phyloP scores from a whole-genome alignment of 2,329 filamentous ascomycete species.

The Colletotrichum chrysophilum region DNA sequence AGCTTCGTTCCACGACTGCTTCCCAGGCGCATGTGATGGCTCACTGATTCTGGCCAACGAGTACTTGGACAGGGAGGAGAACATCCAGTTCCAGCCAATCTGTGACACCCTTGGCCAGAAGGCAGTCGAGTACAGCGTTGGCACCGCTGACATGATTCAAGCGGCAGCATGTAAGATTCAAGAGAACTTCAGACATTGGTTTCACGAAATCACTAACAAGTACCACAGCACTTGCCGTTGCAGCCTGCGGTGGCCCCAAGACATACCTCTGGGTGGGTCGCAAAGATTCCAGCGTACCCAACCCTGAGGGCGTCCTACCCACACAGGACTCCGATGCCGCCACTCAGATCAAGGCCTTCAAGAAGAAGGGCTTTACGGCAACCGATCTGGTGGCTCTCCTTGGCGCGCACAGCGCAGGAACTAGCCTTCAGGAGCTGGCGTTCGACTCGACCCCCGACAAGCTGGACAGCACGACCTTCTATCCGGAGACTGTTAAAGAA shows the following conservation, averaged over 20 bases:
- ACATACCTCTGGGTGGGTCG: not conserved
- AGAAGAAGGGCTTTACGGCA: not conserved
- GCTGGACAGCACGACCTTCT: slow-evolving; percentile 6
- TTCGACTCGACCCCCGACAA: slow-evolving; percentile 6
- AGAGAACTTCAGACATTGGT: not conserved
- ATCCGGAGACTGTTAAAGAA: not conserved
- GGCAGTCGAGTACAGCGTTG: not conserved
- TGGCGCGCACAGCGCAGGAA: not conserved
- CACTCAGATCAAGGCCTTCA: not conserved
- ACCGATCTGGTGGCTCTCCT: slow-evolving; percentile 4
- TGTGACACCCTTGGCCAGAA: slow-evolving; percentile 2
- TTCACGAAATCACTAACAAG: not conserved
- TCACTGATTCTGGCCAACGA: slow-evolving; percentile 6
- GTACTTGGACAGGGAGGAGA: slow-evolving; percentile 3
- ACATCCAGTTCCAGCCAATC: slow-evolving; percentile 1
- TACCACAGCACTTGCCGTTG: not conserved
- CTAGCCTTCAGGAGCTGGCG: not conserved
- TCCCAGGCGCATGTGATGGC: slow-evolving; percentile 1
- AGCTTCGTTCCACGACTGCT: slow-evolving; percentile 8
- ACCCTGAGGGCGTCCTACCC: not conserved
- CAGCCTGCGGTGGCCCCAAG: slow-evolving; percentile 2
- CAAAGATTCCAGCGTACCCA: not conserved
- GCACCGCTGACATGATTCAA: slow-evolving; percentile 10
- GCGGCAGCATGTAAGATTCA: not conserved
- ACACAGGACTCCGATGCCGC: slow-evolving; percentile 9